phyloP scores from a whole-genome alignment of 257 asterid genomes.

The Datura wrightii region DNA sequence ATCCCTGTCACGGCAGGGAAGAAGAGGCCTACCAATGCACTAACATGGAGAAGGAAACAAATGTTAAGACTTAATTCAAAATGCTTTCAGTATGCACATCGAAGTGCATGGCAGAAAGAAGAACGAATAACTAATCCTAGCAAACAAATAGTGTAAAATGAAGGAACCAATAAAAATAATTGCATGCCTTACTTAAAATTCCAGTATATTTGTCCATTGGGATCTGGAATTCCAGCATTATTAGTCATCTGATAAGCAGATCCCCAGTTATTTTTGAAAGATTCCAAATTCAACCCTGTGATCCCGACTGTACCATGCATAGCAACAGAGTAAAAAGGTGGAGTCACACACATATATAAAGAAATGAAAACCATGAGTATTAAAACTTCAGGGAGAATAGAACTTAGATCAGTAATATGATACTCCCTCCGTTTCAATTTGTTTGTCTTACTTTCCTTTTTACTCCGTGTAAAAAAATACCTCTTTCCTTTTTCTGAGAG shows the following conservation, averaged over 20 bases:
- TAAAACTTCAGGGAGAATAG: conserved; percentile 10
- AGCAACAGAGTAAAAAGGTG: conserved; percentile 13
- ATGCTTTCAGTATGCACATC: background rate
- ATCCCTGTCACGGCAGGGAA: conserved; percentile 99
- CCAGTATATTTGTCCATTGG: conserved; percentile 82
- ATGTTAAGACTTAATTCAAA: background rate
- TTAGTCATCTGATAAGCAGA: conserved; percentile 85
- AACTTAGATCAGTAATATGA: background rate
- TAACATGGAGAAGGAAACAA: conserved; percentile 49
- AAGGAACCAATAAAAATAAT: conserved; percentile 23
- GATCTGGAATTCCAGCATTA: conserved; percentile 98
- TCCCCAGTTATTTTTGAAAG: conserved; percentile 84
- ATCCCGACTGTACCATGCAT: conserved; percentile 72
- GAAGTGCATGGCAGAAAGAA: conserved; percentile 6
- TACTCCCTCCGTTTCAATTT: too few relatives aligned
- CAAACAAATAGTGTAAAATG: background rate
- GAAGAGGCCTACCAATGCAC: conserved; percentile 98
- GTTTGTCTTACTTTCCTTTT: too few relatives aligned
- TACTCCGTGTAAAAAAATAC: too few relatives aligned
- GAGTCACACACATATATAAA: conserved; percentile 9
- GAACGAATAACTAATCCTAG: background rate
- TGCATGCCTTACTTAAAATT: conserved; percentile 65
- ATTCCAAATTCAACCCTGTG: conserved; percentile 85
- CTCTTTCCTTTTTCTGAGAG: too few relatives aligned
- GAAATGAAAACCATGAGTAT: background rate